Conservation (phyloP, 2,329 filamentous ascomycete species). For the Sordariomycetes sp. region DNA sequence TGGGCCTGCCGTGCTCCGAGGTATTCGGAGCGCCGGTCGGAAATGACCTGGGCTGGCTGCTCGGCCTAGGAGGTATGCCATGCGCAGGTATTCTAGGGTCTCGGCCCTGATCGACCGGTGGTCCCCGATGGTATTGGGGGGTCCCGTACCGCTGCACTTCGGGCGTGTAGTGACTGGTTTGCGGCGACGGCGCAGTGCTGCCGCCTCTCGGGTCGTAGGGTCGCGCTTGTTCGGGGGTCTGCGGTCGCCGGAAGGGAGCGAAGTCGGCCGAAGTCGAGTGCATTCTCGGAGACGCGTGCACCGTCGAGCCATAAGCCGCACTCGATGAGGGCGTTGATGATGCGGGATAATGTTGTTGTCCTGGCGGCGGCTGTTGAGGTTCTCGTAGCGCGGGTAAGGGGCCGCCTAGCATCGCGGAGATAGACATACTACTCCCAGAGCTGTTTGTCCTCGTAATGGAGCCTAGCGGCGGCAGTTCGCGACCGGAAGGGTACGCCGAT, state of each 20-base stretch:
- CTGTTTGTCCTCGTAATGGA: constrained; percentile 35
- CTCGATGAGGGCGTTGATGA: constrained; percentile 26
- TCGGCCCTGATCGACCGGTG: constrained; percentile 37
- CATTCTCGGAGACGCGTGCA: constrained; percentile 47
- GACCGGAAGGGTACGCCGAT: constrained; percentile 33
- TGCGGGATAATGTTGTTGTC: constrained; percentile 24
- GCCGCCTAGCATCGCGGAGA: constrained; percentile 49
- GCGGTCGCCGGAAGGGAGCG: constrained; percentile 51
- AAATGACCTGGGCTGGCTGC: constrained; percentile 40
- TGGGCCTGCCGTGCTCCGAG: constrained; percentile 32
- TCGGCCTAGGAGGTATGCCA: constrained; percentile 35
- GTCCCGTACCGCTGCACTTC: constrained; percentile 50
- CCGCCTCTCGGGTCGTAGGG: constrained; percentile 37
- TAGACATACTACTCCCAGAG: constrained; percentile 47
- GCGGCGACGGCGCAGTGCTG: constrained; percentile 34
- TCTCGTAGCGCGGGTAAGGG: constrained; percentile 33
- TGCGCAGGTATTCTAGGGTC: constrained; percentile 23
- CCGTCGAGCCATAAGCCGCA: constrained; percentile 32
- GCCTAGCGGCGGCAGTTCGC: constrained; percentile 41
- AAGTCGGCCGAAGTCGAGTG: constrained; percentile 48
- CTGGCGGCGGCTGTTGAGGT: constrained; percentile 22
- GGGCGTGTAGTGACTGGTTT: constrained; percentile 42
- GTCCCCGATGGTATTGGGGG: constrained; percentile 44
- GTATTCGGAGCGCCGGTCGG: constrained; percentile 29
- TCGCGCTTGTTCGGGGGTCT: constrained; percentile 61